phyloP scores from a whole-genome alignment of 202 grass and related monocot genomes.

The Zizania palustris region DNA sequence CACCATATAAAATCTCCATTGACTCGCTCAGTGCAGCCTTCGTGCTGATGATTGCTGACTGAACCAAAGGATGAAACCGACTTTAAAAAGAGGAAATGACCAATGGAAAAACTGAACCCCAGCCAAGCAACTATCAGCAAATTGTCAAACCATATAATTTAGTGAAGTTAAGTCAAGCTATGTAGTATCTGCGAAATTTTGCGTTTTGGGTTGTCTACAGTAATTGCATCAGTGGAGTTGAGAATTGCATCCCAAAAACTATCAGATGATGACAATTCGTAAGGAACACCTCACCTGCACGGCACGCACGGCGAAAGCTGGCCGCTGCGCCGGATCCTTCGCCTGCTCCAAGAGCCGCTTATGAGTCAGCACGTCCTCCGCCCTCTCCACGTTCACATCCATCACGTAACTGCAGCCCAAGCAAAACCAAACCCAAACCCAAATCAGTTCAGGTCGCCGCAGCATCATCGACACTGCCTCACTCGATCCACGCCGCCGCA shows the following conservation, averaged over 20 bases:
- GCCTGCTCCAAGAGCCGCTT: conserved; percentile 74
- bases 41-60: background rate
- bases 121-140: conserved; percentile 21
- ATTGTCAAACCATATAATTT: conserved; percentile 9
- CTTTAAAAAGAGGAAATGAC: conserved; percentile 11
- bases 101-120: conserved; percentile 10
- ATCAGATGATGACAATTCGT: background rate
- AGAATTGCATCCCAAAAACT: conserved; percentile 13
- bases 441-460: conserved; percentile 25
- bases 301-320: conserved; percentile 69
- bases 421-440: background rate
- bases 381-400: conserved; percentile 95
- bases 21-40: background rate
- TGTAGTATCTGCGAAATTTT: background rate
- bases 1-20: background rate
- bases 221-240: background rate
- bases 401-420: conserved; percentile 67
- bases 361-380: conserved; percentile 89
- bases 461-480: background rate
- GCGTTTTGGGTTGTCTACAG: conserved; percentile 3
- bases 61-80: background rate
- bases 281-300: conserved; percentile 64
- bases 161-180: background rate
- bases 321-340: conserved; percentile 63
- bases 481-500: conserved; percentile 12